Evolutionary conservation across 176 grass and related monocot species (phyloP).

Genomic region (Carex myosuroides): DNA sequence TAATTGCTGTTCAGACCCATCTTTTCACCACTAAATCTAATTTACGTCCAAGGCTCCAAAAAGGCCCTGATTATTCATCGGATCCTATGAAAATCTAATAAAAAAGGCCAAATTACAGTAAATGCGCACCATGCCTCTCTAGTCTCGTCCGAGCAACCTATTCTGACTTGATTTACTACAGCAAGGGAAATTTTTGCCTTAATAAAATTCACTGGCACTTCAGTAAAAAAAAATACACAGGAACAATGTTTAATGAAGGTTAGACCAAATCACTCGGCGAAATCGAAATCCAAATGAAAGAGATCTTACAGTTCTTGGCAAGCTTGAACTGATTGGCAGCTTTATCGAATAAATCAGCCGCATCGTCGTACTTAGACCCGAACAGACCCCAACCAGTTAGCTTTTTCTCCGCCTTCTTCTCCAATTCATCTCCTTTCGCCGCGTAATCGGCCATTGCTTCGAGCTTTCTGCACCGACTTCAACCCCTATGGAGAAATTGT

Average conservation of each 20-base stretch:
- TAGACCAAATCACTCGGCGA: background rate
- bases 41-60: background rate
- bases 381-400: conserved; percentile 79
- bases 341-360: conserved; percentile 92
- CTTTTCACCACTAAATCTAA: background rate
- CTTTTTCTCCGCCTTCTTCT: conserved; percentile 94
- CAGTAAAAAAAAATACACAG: background rate
- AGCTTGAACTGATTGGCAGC: conserved; percentile 93
- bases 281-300: background rate
- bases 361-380: conserved; percentile 84
- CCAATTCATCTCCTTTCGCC: conserved; percentile 52
- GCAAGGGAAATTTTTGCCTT: background rate
- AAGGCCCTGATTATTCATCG: background rate
- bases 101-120: background rate
- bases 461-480: background rate
- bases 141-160: background rate
- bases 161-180: background rate
- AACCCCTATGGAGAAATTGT: background rate
- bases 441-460: conserved; percentile 57
- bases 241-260: background rate
- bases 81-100: background rate
- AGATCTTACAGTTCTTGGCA: conserved; percentile 71
- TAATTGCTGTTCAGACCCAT: background rate
- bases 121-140: background rate
- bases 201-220: background rate